A percentile compares a stretch with the other conserved stretches of the same genome.
These are phyloP conservation scores for Salix dunnii DNA, from an alignment of 345 rosid genomes.

Conservation along the genomic window DNA sequence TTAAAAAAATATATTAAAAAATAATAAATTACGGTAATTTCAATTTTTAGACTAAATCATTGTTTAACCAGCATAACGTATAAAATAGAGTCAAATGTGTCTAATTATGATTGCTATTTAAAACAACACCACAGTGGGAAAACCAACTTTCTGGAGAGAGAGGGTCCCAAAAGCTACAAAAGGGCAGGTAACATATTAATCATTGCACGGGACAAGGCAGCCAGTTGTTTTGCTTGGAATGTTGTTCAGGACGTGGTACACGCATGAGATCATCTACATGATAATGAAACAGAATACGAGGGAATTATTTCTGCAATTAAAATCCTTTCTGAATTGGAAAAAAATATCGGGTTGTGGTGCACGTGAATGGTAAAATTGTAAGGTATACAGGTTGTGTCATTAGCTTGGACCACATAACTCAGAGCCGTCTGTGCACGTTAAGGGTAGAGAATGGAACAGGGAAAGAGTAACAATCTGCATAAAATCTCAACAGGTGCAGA, in stretches of 20 bases:
- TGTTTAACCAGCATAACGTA: not conserved
- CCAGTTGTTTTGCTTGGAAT: constrained; percentile 37
- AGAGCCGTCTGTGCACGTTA: not conserved
- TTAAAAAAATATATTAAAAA: too few relatives aligned
- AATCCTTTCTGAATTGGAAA: constrained; percentile 5
- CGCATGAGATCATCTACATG: not conserved
- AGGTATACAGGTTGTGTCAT: not conserved
- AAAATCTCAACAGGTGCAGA: constrained; percentile 15
- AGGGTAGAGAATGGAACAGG: constrained; percentile 1
- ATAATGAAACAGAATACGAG: not conserved
- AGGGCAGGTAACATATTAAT: constrained; percentile 22
- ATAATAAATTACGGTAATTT: too few relatives aligned
- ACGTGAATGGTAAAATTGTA: constrained; percentile 22
- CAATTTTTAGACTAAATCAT: too few relatives aligned
- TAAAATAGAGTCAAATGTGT: not conserved
- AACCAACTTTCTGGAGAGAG: constrained; percentile 16
- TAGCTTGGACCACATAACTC: constrained; percentile 5
- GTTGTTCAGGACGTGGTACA: constrained; percentile 25
- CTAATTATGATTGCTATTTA: not conserved
- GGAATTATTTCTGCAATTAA: not conserved
- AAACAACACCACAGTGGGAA: not conserved
- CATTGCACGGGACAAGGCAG: constrained; percentile 31
- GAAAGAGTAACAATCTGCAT: not conserved
- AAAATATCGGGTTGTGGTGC: constrained; percentile 22
- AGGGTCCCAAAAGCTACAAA: constrained; percentile 25